A percentile compares a stretch with the other conserved stretches of the same genome.
Conservation (phyloP, 2,329 filamentous ascomycete genomes). For the Talaromyces sp. region DNA sequence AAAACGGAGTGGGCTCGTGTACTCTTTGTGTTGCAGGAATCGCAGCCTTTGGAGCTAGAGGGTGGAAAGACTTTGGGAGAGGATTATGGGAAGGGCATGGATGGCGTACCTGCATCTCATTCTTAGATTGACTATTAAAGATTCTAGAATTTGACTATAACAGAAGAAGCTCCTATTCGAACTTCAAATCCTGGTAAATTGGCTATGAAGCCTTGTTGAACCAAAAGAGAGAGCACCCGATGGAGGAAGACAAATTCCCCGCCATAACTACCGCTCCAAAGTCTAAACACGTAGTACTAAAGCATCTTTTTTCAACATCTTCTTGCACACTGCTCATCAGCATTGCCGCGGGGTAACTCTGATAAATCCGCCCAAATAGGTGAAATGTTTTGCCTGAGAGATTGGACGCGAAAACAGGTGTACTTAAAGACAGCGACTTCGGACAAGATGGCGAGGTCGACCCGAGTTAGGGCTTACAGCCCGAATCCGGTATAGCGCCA, state of each 20-base stretch:
- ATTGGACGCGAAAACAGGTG: too few species aligned
- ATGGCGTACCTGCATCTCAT: constrained; percentile 15
- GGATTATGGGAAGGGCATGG: constrained; percentile 25
- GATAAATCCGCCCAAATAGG: neutral
- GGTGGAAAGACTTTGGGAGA: constrained; percentile 23
- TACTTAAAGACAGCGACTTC: neutral
- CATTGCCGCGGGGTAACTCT: neutral
- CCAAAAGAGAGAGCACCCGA: neutral
- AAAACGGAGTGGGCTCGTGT: constrained; percentile 51
- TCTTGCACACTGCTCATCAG: neutral
- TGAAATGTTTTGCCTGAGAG: neutral
- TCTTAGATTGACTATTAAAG: constrained; percentile 1
- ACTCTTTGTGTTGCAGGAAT: constrained; percentile 30
- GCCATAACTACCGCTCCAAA: neutral
- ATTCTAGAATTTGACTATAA: neutral
- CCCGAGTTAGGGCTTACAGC: neutral
- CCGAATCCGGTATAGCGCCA: neutral
- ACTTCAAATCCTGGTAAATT: neutral
- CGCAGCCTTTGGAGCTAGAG: constrained; percentile 23
- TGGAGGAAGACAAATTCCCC: neutral
- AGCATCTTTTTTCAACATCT: neutral
- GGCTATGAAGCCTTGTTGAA: neutral
- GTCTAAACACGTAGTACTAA: neutral
- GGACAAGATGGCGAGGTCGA: neutral
- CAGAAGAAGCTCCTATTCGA: neutral